Evolutionary conservation across 2,329 filamentous ascomycete species (phyloP).

Genomic region (Epichloe brachyelytri): DNA sequence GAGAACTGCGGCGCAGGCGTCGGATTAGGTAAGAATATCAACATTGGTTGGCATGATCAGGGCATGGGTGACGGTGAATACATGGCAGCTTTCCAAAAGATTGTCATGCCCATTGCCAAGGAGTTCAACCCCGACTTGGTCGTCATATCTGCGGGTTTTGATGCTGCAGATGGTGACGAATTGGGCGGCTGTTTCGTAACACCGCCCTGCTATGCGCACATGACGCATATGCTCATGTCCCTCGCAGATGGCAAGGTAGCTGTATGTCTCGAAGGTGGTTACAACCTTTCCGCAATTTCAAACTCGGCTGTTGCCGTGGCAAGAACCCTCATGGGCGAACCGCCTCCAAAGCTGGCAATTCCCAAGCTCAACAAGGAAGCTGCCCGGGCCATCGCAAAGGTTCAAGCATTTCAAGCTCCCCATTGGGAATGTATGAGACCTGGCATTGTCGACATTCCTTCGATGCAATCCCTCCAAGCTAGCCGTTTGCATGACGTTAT

Average conservation of each 20-base stretch:
- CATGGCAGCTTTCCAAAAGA: conserved; percentile 86
- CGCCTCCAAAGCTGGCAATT: conserved; percentile 51
- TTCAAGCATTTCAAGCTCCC: conserved; percentile 47
- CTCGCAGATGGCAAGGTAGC: conserved; percentile 79
- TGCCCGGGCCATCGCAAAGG: conserved; percentile 41
- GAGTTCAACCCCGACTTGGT: conserved; percentile 93
- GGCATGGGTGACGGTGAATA: conserved; percentile 96
- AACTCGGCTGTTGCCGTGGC: conserved; percentile 86
- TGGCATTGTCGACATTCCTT: conserved; percentile 41
- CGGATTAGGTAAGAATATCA: conserved; percentile 50
- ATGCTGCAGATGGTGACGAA: conserved; percentile 86
- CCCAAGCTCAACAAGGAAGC: conserved; percentile 46
- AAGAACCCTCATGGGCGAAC: conserved; percentile 87
- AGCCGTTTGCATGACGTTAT: conserved; percentile 69
- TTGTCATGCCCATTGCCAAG: conserved; percentile 89
- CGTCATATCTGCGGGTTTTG: conserved; percentile 90
- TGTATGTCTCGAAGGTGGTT: conserved; percentile 90
- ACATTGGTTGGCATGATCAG: conserved; percentile 54
- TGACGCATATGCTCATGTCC: conserved; percentile 99
- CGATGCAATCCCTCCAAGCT: conserved; percentile 38
- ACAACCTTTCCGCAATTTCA: conserved; percentile 87
- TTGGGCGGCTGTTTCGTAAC: conserved; percentile 88
- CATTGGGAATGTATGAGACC: conserved; percentile 87
- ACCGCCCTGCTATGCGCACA: conserved; percentile 85
- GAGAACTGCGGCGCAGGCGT: conserved; percentile 43